A percentile compares a stretch with the other conserved stretches of the same genome.
phyloP scores from a whole-genome alignment of 225 moss, liverwort and hornwort species.

The Polytrichum formosum region DNA sequence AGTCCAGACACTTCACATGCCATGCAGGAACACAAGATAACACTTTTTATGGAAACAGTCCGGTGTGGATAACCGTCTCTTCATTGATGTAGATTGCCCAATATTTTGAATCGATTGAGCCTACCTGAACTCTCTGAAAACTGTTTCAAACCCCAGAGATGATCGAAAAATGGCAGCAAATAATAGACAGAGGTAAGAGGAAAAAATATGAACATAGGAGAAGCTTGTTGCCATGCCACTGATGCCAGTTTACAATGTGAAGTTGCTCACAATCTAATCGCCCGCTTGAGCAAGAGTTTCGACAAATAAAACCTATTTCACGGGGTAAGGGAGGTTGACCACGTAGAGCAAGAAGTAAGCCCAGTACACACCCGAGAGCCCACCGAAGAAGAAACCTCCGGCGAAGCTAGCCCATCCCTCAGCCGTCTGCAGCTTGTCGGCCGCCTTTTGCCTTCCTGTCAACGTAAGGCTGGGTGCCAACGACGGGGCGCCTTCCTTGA shows the following conservation, averaged over 20 bases:
- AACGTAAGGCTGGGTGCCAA: constrained; percentile 69
- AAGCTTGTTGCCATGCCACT: constrained; percentile 26
- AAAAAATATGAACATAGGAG: constrained; percentile 27
- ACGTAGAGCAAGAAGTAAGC: constrained; percentile 94
- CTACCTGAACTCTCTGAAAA: too few relatives aligned
- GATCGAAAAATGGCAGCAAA: too few relatives aligned
- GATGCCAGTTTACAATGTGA: constrained; percentile 36
- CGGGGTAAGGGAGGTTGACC: constrained; percentile 77
- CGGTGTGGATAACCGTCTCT: too few relatives aligned
- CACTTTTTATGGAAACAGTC: too few relatives aligned
- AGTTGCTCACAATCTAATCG: constrained; percentile 17
- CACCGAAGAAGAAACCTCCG: constrained; percentile 96
- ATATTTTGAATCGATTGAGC: too few relatives aligned
- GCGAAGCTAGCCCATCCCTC: constrained; percentile 95
- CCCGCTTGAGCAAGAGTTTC: constrained; percentile 31
- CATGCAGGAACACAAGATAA: too few relatives aligned
- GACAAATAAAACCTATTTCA: constrained; percentile 72
- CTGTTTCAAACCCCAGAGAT: too few relatives aligned
- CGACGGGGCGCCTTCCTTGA: constrained; percentile 84
- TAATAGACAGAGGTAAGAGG: too few relatives aligned
- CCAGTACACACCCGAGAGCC: constrained; percentile 85
- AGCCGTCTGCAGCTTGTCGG: constrained; percentile 93
- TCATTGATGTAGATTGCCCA: too few relatives aligned
- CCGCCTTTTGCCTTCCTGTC: constrained; percentile 81
- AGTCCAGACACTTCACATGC: too few relatives aligned